Percentiles rank a stretch among this genome's conserved stretches.
Conservation (phyloP, 257 asterid genomes). For the Striga asiatica region DNA sequence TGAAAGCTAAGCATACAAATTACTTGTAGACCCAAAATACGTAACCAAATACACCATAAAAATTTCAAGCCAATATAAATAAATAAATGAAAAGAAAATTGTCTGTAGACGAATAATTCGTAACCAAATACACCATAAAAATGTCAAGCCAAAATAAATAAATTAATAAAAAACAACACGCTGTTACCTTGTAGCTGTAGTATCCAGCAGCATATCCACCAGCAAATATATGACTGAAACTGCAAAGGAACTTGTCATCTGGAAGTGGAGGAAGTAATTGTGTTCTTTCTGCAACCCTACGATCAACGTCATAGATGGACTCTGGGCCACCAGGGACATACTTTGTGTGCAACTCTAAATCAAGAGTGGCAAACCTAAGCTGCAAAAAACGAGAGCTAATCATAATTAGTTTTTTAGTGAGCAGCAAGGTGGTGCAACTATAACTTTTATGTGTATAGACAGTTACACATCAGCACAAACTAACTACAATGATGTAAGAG, state of each 20-base stretch:
- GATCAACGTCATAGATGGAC: constrained; percentile 72
- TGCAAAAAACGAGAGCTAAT: constrained; percentile 28
- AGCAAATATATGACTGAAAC: constrained; percentile 90
- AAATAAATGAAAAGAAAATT: too few relatives aligned
- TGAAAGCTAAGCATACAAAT: too few relatives aligned
- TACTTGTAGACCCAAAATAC: too few relatives aligned
- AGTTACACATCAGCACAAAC: not conserved
- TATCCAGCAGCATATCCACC: constrained; percentile 99
- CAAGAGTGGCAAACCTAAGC: constrained; percentile 72
- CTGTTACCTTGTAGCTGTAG: constrained; percentile 87
- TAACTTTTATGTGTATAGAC: too few relatives aligned
- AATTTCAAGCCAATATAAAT: too few relatives aligned
- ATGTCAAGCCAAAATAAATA: not conserved
- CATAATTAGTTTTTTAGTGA: not conserved
- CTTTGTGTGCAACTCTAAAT: constrained; percentile 78
- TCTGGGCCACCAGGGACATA: constrained; percentile 81
- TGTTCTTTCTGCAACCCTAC: constrained; percentile 57
- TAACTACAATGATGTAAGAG: not conserved
- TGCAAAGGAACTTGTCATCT: constrained; percentile 78
- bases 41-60: too few relatives aligned
- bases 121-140: too few relatives aligned
- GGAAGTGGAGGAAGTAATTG: constrained; percentile 83
- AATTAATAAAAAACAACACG: not conserved
- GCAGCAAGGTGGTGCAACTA: not conserved
- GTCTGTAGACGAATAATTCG: too few relatives aligned